Evolutionary conservation across 352 stramenopile species (phyloP).

Genomic region (Pythium monospermum): DNA sequence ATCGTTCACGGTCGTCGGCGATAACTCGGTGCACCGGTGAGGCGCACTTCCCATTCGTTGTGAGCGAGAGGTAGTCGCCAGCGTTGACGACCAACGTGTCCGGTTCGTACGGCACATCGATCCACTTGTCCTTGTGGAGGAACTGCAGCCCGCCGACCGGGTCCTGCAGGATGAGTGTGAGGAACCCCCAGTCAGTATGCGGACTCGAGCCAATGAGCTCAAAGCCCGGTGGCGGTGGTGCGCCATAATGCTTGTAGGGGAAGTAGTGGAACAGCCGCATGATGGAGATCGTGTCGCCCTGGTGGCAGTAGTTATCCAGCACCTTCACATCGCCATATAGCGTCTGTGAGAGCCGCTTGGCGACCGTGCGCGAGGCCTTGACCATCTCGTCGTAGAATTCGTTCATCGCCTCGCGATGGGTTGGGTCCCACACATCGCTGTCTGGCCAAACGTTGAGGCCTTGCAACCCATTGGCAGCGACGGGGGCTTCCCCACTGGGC

Average conservation of each 20-base stretch:
- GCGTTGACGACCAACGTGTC: constrained; percentile 72
- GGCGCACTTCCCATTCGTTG: constrained; percentile 53
- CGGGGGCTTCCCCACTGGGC: constrained; percentile 16
- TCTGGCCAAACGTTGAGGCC: constrained; percentile 66
- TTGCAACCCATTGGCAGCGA: constrained; percentile 48
- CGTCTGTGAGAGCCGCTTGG: constrained; percentile 38
- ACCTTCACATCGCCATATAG: constrained; percentile 48
- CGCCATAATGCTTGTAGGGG: constrained; percentile 54
- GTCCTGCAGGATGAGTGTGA: constrained; percentile 83
- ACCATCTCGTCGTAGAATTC: constrained; percentile 59
- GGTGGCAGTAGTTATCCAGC: constrained; percentile 50
- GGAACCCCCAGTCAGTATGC: constrained; percentile 81
- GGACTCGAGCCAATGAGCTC: constrained; percentile 80
- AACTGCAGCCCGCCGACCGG: constrained; percentile 64
- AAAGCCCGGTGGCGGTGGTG: constrained; percentile 37
- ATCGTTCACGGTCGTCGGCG: constrained; percentile 61
- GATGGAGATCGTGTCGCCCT: constrained; percentile 79
- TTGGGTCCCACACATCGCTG: constrained; percentile 22
- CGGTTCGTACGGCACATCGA: constrained; percentile 68
- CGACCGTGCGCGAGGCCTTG: constrained; percentile 42
- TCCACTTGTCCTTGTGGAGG: constrained; percentile 61
- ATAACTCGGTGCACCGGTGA: constrained; percentile 76
- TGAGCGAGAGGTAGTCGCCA: constrained; percentile 78
- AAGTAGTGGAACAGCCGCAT: constrained; percentile 86
- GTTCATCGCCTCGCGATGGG: constrained; percentile 40